Base-by-base conservation (phyloP, 805 yeast genomes). In the Kuraishia hungarica region DNA sequence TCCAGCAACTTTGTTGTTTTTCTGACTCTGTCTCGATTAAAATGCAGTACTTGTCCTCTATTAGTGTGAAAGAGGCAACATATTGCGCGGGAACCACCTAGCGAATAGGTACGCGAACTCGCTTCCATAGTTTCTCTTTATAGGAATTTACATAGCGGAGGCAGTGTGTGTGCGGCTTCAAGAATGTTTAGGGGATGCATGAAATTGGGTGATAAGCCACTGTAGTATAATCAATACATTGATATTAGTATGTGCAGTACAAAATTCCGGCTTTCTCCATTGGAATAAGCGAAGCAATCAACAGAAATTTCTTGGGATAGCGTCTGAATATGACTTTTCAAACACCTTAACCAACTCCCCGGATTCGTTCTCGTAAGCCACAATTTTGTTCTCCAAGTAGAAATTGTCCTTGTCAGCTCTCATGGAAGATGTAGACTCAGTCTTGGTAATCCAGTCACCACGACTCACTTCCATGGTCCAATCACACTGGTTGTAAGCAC, bases 381-480 rank as follows among this genome's bases (percentile, higher is more conserved):
- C 67, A 23, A 72, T 43, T 50, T 61, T 61, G 53, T 71, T 71
- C 29, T 61, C 56, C 50, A 75, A 55, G 53, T 65, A 61, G 58
- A 73, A 75, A 53, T 66, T 67, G 0, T 65, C 64, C 8, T 53
- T 54, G 53, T 73, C 77, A 2, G 70, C 56, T 17, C 59, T 64
- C 64, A 75, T 57, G 1, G 59, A 57, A 3, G 76, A 67, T 22
- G 56, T 58, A 20, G 72, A 63, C 50, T 66, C 70, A 39, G 74
- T 50, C 52, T 65, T 72, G 52, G 69, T 68, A 19, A 67, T 63
- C 79, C 78, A 75, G 49, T 64, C 66, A 2, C 66, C 71, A 60
- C 79, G 70, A 8, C 77, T 77, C 66, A 74, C 66, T n/a, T 63
- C 67, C 57, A 72, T 67, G 10, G 70, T 70, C 77, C 77, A 75